Conservation (phyloP, 1,284 basidiomycete genomes). For the Boletellus deceptivus region DNA sequence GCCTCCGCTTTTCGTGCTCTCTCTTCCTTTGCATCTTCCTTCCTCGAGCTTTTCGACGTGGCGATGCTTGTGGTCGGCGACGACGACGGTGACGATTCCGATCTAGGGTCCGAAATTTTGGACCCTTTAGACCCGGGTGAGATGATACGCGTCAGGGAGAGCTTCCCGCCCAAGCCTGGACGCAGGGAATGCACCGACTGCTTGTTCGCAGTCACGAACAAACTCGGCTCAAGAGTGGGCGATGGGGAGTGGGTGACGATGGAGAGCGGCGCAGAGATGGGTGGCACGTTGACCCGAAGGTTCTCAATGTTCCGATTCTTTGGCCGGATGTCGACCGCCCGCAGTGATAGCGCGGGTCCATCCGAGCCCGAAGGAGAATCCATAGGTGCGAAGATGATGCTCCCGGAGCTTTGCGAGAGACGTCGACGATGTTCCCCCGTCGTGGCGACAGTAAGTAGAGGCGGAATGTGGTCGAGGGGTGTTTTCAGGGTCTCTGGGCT, state of each 20-base stretch:
- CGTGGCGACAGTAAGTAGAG: slow-evolving; percentile 21
- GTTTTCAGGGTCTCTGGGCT: slow-evolving; percentile 35
- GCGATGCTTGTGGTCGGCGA: slow-evolving; percentile 22
- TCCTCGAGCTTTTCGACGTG: slow-evolving; percentile 13
- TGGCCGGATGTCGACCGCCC: slow-evolving; percentile 10
- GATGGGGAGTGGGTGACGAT: slow-evolving; percentile 17
- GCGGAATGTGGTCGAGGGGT: slow-evolving; percentile 20
- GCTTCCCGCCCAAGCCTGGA: slow-evolving; percentile 16
- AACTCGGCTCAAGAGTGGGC: slow-evolving; percentile 10
- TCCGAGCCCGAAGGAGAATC: slow-evolving; percentile 12
- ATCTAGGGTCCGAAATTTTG: slow-evolving; percentile 4
- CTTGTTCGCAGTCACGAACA: slow-evolving; percentile 4
- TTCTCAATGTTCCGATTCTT: slow-evolving; percentile 33
- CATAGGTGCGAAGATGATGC: slow-evolving; percentile 25
- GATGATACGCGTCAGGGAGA: slow-evolving; percentile 30
- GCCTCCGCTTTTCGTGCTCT: slow-evolving; percentile 43
- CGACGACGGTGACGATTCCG: slow-evolving; percentile 4
- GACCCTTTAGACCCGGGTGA: slow-evolving; percentile 22
- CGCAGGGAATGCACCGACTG: slow-evolving; percentile 3
- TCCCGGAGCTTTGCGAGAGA: slow-evolving; percentile 23
- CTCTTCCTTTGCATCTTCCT: slow-evolving; percentile 29
- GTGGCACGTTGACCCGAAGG: slow-evolving; percentile 31
- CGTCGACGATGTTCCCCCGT: slow-evolving; percentile 28
- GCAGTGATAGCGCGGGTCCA: neutral
- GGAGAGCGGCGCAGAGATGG: slow-evolving; percentile 16